A percentile compares a stretch with the other conserved stretches of the same genome.
Conservation (phyloP, 2,329 filamentous ascomycete species). For the Fusarium lateritium region DNA sequence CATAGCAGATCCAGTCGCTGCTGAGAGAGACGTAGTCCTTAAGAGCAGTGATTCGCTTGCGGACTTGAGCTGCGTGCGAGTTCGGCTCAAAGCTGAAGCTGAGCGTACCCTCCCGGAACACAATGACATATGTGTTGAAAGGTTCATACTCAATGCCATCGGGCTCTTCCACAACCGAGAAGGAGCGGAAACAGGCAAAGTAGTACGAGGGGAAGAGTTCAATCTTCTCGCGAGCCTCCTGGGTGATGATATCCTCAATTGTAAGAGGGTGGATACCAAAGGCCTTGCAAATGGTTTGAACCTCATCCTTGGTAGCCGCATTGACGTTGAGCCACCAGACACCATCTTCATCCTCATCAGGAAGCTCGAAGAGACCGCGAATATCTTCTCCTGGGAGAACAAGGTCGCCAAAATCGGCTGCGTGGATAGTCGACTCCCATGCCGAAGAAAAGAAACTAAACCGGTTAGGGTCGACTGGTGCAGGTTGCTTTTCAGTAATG, state of each 20-base stretch:
- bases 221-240: conserved; percentile 98
- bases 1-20: conserved; percentile 99
- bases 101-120: conserved; percentile 94
- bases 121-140: conserved; percentile 96
- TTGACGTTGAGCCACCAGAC: conserved; percentile 99
- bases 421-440: conserved; percentile 93
- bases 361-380: conserved; percentile 83
- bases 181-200: conserved; percentile 97
- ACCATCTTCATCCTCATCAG: conserved; percentile 76
- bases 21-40: conserved; percentile 96
- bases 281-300: conserved; percentile 89
- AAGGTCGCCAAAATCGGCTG: conserved; percentile 88
- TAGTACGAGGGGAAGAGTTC: conserved; percentile 98
- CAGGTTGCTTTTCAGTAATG: conserved; percentile 56
- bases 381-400: conserved; percentile 92
- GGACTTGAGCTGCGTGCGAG: conserved; percentile 88
- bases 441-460: conserved; percentile 99
- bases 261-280: conserved; percentile 97
- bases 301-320: conserved; percentile 89
- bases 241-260: conserved; percentile 94
- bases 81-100: conserved; percentile 95
- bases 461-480: conserved; percentile 76
- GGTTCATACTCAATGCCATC: conserved; percentile 89
- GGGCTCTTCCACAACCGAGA: conserved; percentile 83
- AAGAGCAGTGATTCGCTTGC: conserved; percentile 90